Base-by-base conservation (phyloP, 129 eudicot species). In the Lonicera japonica region DNA sequence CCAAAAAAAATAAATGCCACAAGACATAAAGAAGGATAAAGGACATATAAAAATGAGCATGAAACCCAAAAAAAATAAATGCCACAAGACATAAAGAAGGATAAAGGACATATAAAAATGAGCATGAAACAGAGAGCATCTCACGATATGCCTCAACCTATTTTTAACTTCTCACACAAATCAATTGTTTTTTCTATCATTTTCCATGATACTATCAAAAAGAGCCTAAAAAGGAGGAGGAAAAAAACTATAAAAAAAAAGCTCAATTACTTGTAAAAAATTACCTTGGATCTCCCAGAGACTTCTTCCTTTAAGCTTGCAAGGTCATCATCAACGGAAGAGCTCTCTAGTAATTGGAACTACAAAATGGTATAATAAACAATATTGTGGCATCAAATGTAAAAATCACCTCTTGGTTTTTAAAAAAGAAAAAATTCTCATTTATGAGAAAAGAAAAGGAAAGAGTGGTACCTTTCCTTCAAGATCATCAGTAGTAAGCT, bases 311-410 rank as follows among this genome's bases (percentile, higher is more conserved):
- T 94, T 82, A 94, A 73, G 79, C 54, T 75, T 51, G 95, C 95
- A 68, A 94, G 86, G 73, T 94, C 99, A 21, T 94, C 99, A 72
- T 94, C 99, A 19, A 94, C 95, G 0, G 96, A 88, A 54, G 96
- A 73, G 77, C 80, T 70, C 75, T 94, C 99, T 63, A 94, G 75
- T 74, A 94, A 58, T 18, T 96, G 95, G 81, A 94, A 94, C 99
- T 94, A 73, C 73, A 66, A 73, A 29, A 77, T 21, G 8, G 55
- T 25, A 60, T 3, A n/a, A n/a, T n/a, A 18, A 36, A 58, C n/a
- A 16, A 53, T 25, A n/a, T n/a, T n/a, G 10, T 3, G 40, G 45
- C 58, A n/a, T 60, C 21, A 29, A 1, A 29, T 1, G 1, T 50
- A 50, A 50, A 50, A 50, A 58, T 36, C 46, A n/a, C 39, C 18